Conservation (phyloP, 2,329 filamentous ascomycete genomes). For the Cladosporium sp. region DNA sequence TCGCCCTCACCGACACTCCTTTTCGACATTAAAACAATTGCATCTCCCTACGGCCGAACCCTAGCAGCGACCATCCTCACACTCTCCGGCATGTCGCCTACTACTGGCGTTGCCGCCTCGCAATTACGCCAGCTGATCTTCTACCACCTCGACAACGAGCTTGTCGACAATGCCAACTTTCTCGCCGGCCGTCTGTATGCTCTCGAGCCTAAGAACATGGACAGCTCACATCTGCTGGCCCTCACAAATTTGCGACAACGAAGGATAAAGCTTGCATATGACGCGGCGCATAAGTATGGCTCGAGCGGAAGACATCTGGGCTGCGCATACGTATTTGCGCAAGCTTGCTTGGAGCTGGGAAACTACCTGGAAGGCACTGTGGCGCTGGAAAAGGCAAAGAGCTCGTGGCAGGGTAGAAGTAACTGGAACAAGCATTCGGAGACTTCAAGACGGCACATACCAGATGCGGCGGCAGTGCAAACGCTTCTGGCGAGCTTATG, state of each 20-base stretch:
- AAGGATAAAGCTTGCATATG: constrained; percentile 79
- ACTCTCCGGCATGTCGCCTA: constrained; percentile 49
- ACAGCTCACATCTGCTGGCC: constrained; percentile 77
- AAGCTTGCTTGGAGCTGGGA: constrained; percentile 76
- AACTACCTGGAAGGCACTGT: constrained; percentile 75
- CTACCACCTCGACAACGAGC: constrained; percentile 82
- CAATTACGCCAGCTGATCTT: constrained; percentile 64
- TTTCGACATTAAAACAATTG: neutral
- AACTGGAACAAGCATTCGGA: constrained; percentile 76
- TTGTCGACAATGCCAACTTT: constrained; percentile 87
- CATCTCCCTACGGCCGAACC: constrained; percentile 5
- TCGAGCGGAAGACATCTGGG: constrained; percentile 72
- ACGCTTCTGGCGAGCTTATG: constrained; percentile 86
- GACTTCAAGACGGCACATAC: constrained; percentile 66
- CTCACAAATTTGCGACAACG: constrained; percentile 80
- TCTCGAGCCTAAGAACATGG: constrained; percentile 74
- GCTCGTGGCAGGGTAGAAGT: constrained; percentile 70
- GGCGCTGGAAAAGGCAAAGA: constrained; percentile 76
- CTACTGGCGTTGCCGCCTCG: constrained; percentile 50
- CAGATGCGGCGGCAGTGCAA: constrained; percentile 78
- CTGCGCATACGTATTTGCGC: constrained; percentile 87
- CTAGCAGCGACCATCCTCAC: constrained; percentile 3
- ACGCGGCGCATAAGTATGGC: constrained; percentile 69
- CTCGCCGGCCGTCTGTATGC: constrained; percentile 82
- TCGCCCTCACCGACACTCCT: constrained; percentile 1